Evolutionary conservation across 2,329 filamentous ascomycete genomes (phyloP).

Genomic region (Xylaria sp.): DNA sequence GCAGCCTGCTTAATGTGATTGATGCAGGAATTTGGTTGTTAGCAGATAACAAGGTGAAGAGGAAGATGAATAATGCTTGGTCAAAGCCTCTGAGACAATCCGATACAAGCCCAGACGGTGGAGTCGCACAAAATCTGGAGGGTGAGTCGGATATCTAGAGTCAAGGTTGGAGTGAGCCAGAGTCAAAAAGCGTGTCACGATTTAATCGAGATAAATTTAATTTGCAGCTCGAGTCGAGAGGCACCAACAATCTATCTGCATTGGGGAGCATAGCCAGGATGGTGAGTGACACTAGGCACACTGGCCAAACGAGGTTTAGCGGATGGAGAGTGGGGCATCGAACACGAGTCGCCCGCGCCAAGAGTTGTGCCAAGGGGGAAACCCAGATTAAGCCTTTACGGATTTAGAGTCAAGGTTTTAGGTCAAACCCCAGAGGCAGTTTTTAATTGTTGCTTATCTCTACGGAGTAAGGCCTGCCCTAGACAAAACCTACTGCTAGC

Average conservation of each 20-base stretch:
- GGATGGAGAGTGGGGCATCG: not conserved
- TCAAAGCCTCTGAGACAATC: slow-evolving; percentile 29
- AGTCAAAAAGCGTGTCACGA: slow-evolving; percentile 34
- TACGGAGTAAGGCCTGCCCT: not conserved
- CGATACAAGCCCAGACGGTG: slow-evolving; percentile 16
- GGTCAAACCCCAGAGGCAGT: not conserved
- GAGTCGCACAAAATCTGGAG: slow-evolving; percentile 26
- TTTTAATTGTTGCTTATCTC: not conserved
- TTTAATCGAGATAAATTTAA: slow-evolving; percentile 38
- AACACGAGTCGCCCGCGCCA: slow-evolving; percentile 29
- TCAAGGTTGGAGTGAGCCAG: slow-evolving; percentile 11
- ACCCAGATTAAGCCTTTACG: not conserved
- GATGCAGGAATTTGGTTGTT: slow-evolving; percentile 10
- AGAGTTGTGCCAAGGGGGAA: slow-evolving; percentile 21
- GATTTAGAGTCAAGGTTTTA: not conserved
- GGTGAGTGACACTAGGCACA: slow-evolving; percentile 7
- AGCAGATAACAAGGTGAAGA: slow-evolving; percentile 22
- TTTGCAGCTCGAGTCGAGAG: slow-evolving; percentile 29
- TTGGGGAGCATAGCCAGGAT: slow-evolving; percentile 12
- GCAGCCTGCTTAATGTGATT: slow-evolving; percentile 12
- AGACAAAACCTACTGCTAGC: not conserved
- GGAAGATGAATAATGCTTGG: slow-evolving; percentile 24
- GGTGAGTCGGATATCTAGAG: slow-evolving; percentile 4
- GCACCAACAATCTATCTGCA: slow-evolving; percentile 18
- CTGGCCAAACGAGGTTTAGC: slow-evolving; percentile 28